Percentiles rank a stretch among this genome's conserved stretches.
These are phyloP conservation scores for Sarcodon aspratus DNA, from an alignment of 768 basidiomycete genomes.

Conservation along the genomic window DNA sequence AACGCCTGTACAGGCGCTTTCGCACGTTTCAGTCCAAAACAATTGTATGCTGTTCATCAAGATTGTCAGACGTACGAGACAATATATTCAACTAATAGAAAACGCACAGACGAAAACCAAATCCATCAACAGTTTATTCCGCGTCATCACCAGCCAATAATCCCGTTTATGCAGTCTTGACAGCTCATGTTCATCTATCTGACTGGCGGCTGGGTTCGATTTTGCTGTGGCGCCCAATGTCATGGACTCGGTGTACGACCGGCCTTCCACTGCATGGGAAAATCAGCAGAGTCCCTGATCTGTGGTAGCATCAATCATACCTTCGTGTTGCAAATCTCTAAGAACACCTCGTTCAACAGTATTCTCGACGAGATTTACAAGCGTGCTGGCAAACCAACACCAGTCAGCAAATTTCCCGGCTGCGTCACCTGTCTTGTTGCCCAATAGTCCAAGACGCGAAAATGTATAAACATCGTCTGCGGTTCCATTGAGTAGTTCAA, in stretches of 20 bases:
- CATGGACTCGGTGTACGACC: constrained; percentile 68
- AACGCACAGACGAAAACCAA: constrained; percentile 76
- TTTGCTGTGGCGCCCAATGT: constrained; percentile 50
- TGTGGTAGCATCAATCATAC: constrained; percentile 20
- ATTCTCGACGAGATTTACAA: constrained; percentile 78
- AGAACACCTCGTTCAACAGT: constrained; percentile 69
- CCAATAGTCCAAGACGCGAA: constrained; percentile 57
- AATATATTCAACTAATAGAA: not conserved
- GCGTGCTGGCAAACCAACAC: constrained; percentile 77
- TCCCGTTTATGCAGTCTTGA: constrained; percentile 55
- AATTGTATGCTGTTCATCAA: constrained; percentile 51
- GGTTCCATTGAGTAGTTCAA: constrained; percentile 64
- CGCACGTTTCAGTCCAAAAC: constrained; percentile 60
- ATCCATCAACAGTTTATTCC: constrained; percentile 72
- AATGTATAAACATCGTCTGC: constrained; percentile 78
- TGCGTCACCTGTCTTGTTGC: constrained; percentile 49
- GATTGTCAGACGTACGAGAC: not conserved
- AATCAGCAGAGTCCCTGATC: not conserved
- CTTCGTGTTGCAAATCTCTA: constrained; percentile 47
- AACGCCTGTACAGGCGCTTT: constrained; percentile 51
- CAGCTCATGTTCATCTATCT: constrained; percentile 63
- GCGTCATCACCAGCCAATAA: constrained; percentile 64
- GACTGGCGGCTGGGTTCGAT: constrained; percentile 44
- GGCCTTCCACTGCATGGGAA: constrained; percentile 45
- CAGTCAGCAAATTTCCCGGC: constrained; percentile 73